Percentiles rank a stretch among this genome's conserved stretches.
phyloP scores from a whole-genome alignment of 257 asterid species.

The Ballota nigra region DNA sequence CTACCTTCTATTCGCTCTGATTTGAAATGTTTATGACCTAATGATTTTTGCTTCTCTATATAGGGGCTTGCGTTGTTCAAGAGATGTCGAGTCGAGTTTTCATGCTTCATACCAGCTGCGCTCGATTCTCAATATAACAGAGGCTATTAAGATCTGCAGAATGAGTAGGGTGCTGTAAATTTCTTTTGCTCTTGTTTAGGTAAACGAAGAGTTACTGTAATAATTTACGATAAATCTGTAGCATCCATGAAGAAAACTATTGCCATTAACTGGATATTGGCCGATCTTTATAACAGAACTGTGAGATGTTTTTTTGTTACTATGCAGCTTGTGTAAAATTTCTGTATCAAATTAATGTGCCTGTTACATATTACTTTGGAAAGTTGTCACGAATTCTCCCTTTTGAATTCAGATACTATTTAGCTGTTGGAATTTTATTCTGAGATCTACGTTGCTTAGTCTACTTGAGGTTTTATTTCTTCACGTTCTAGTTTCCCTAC shows the following conservation, averaged over 20 bases:
- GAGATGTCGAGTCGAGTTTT: slow-evolving; percentile 10
- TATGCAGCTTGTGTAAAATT: slow-evolving; percentile 1
- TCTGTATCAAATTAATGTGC: not conserved
- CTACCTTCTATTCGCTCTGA: not conserved
- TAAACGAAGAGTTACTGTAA: slow-evolving; percentile 14
- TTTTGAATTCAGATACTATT: not conserved
- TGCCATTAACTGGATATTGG: slow-evolving; percentile 12
- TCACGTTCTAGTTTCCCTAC: not conserved
- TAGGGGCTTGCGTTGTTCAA: slow-evolving; percentile 29
- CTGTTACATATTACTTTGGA: not conserved
- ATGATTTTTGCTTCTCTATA: slow-evolving; percentile 1
- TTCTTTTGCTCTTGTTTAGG: slow-evolving; percentile 27
- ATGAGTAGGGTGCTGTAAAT: slow-evolving; percentile 37
- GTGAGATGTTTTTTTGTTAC: not conserved
- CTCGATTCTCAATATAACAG: slow-evolving; percentile 21
- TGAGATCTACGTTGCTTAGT: not conserved
- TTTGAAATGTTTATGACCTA: not conserved
- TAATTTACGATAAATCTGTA: slow-evolving; percentile 20
- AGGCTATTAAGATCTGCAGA: slow-evolving; percentile 26
- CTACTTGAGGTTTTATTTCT: not conserved
- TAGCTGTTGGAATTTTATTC: not conserved
- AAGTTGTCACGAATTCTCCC: not conserved
- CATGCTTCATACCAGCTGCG: slow-evolving; percentile 22
- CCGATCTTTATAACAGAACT: not conserved
- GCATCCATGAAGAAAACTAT: not conserved